A percentile compares a stretch with the other conserved stretches of the same genome.
Evolutionary conservation across 331 rosid species (phyloP).

Genomic region (Prunus yedoensis): DNA sequence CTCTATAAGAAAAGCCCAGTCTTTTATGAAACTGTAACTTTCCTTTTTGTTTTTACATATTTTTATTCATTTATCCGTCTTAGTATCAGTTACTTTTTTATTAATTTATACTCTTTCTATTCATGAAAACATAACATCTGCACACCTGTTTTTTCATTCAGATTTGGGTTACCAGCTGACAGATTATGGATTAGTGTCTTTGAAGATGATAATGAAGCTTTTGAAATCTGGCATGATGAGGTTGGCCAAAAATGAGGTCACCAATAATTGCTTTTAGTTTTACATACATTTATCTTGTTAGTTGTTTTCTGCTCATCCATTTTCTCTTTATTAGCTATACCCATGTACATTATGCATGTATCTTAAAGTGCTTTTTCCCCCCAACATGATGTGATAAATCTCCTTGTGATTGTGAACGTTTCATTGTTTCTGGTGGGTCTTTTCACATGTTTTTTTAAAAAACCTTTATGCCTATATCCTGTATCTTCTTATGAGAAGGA

Average conservation of each 20-base stretch:
- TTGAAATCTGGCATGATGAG: slow-evolving; percentile 73
- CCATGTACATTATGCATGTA: background rate
- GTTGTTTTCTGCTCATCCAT: background rate
- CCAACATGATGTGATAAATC: background rate
- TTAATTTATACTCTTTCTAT: slow-evolving; percentile 1
- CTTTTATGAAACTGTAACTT: background rate
- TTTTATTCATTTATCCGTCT: background rate
- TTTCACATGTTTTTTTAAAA: background rate
- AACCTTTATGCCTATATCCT: background rate
- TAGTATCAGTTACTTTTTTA: background rate
- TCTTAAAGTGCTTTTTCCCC: background rate
- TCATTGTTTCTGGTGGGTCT: background rate
- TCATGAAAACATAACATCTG: background rate
- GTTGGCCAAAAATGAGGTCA: slow-evolving; percentile 30
- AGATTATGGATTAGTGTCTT: slow-evolving; percentile 84
- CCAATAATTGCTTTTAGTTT: slow-evolving; percentile 22
- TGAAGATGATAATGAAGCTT: slow-evolving; percentile 77
- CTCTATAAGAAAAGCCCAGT: background rate
- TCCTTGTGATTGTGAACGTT: background rate
- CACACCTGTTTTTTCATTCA: slow-evolving; percentile 31
- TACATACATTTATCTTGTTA: background rate
- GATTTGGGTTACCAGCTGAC: slow-evolving; percentile 71
- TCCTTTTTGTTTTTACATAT: background rate
- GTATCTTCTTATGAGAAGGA: background rate
- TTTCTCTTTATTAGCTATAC: background rate